A percentile compares a stretch with the other conserved stretches of the same genome.
Evolutionary conservation across 2,329 filamentous ascomycete genomes (phyloP).

Genomic region (Orbilia brochopaga): DNA sequence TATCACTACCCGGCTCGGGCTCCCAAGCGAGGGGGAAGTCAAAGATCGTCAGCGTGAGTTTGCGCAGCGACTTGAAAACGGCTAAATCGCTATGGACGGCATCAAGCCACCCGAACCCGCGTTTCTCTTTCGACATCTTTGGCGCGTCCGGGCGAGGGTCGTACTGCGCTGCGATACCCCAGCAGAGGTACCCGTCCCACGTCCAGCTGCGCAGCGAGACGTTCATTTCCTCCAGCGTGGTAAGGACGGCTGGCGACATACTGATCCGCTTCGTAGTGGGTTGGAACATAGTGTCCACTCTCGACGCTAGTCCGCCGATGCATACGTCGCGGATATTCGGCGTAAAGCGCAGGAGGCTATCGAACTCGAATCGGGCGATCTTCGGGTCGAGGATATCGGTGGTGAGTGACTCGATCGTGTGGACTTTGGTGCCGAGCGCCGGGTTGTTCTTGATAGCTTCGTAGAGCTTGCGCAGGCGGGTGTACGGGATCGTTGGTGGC

Average conservation of each 20-base stretch:
- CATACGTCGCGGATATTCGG: constrained; percentile 21
- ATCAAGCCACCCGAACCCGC: constrained; percentile 35
- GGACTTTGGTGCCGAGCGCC: constrained; percentile 16
- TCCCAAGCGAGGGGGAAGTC: constrained; percentile 5
- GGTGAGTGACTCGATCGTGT: constrained; percentile 16
- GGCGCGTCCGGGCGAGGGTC: constrained; percentile 1
- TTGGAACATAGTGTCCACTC: background rate
- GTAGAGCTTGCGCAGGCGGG: constrained; percentile 27
- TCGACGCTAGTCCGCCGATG: constrained; percentile 10
- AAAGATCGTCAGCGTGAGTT: constrained; percentile 27
- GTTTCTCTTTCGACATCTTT: constrained; percentile 6
- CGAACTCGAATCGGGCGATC: constrained; percentile 32
- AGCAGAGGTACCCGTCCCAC: constrained; percentile 21
- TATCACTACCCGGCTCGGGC: too few species aligned
- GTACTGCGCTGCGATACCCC: constrained; percentile 25
- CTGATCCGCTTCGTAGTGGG: constrained; percentile 5
- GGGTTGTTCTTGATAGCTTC: constrained; percentile 28
- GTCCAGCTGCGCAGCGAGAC: constrained; percentile 29
- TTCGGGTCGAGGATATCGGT: constrained; percentile 30
- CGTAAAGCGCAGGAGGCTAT: constrained; percentile 23
- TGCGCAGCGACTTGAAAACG: constrained; percentile 23
- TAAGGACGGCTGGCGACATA: constrained; percentile 21
- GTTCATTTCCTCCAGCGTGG: constrained; percentile 10
- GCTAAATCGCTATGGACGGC: constrained; percentile 25
- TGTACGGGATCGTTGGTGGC: constrained; percentile 17